Evolutionary conservation across 768 basidiomycete genomes (phyloP).

Genomic region (Amyloporia xantha): DNA sequence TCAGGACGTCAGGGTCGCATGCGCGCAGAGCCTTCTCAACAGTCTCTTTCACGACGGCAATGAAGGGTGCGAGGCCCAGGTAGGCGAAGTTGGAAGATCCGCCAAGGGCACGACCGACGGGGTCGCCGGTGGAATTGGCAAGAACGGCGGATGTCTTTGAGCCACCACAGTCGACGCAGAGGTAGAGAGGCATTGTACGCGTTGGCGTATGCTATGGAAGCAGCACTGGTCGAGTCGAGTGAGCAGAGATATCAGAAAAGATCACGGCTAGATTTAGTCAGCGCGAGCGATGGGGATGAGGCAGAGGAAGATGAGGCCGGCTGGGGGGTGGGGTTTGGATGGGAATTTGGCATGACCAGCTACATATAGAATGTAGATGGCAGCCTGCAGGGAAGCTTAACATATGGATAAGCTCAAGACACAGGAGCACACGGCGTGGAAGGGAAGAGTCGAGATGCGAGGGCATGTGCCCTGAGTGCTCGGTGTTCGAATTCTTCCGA

Average conservation of each 20-base stretch:
- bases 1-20: conserved; percentile 31
- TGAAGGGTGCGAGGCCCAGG: conserved; percentile 58
- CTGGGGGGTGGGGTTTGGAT: no score
- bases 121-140: conserved; percentile 45
- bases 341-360: background rate
- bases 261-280: no score
- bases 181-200: conserved; percentile 38
- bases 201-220: background rate
- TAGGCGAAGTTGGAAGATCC: conserved; percentile 87
- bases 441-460: background rate
- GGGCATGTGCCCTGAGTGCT: no score
- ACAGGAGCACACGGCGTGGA: background rate
- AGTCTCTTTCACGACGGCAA: conserved; percentile 43
- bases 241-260: background rate
- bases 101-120: conserved; percentile 60
- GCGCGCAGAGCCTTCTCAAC: conserved; percentile 49
- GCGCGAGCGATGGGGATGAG: no score
- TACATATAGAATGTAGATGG: background rate
- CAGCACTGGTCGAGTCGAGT: background rate
- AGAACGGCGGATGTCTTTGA: conserved; percentile 82
- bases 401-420: no score
- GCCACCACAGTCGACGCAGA: conserved; percentile 86
- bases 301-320: no score
- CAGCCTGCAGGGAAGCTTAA: no score
- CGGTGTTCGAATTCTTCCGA: no score